These are phyloP conservation scores for Mangifera indica DNA, from an alignment of 345 rosid species.

Conservation along the genomic window DNA sequence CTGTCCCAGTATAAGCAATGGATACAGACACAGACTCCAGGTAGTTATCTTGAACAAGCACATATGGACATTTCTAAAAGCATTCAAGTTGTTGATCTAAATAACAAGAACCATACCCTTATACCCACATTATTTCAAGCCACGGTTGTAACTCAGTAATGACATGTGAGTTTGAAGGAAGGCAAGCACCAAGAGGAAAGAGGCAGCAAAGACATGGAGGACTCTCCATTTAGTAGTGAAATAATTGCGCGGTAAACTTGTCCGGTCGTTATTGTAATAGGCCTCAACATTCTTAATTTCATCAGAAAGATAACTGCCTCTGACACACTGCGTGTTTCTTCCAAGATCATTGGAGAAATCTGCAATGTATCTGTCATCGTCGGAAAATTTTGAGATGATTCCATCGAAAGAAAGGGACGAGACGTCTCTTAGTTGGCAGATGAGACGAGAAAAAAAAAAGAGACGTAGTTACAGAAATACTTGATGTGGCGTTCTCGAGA, in stretches of 20 bases:
- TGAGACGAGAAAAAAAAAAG: slow-evolving; percentile 22
- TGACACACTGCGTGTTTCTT: neutral
- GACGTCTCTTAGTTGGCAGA: slow-evolving; percentile 12
- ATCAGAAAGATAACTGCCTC: slow-evolving; percentile 9
- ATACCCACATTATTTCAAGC: neutral
- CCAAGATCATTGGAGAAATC: slow-evolving; percentile 4
- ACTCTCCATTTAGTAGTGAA: slow-evolving; percentile 13
- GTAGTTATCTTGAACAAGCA: too few species aligned
- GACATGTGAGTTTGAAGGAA: slow-evolving; percentile 2
- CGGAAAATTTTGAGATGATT: slow-evolving; percentile 11
- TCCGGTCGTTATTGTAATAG: slow-evolving; percentile 11
- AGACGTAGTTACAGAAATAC: neutral
- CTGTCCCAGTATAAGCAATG: too few species aligned
- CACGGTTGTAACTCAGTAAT: neutral
- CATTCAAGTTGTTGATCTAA: too few species aligned
- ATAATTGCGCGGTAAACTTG: neutral
- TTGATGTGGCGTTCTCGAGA: neutral
- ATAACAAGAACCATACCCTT: too few species aligned
- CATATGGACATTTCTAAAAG: too few species aligned
- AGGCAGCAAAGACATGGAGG: neutral
- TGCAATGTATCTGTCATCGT: slow-evolving; percentile 12
- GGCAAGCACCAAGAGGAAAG: neutral
- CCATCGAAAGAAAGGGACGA: slow-evolving; percentile 5
- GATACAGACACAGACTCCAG: too few species aligned
- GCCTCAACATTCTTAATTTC: neutral